phyloP scores from a whole-genome alignment of 306 rosid genomes.

The Pterocarpus santalinus region DNA sequence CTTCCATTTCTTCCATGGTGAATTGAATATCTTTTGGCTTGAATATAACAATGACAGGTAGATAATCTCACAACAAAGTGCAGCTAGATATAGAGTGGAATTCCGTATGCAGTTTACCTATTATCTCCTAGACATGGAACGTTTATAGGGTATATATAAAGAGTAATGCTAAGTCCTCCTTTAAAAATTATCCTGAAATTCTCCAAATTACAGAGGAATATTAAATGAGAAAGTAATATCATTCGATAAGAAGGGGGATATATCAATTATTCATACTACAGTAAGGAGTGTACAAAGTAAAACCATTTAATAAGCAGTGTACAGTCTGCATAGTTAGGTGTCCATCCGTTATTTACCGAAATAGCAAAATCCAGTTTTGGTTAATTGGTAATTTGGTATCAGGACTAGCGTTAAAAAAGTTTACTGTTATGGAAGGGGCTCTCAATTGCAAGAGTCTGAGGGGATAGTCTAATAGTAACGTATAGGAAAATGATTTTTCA shows the following conservation, averaged over 20 bases:
- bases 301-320: neutral
- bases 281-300: slow-evolving; percentile 1
- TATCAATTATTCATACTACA: slow-evolving; percentile 2
- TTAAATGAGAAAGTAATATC: neutral
- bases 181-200: neutral
- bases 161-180: neutral
- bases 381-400: neutral
- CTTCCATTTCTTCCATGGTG: slow-evolving; percentile 46
- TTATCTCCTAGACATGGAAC: slow-evolving; percentile 7
- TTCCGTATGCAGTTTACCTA: slow-evolving; percentile 24
- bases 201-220: neutral
- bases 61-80: slow-evolving; percentile 31
- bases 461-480: too few species aligned
- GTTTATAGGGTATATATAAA: neutral
- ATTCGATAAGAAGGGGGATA: slow-evolving; percentile 1
- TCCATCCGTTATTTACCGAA: neutral
- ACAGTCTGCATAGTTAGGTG: neutral
- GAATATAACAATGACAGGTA: slow-evolving; percentile 13
- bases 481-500: too few species aligned
- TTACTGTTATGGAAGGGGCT: too few species aligned
- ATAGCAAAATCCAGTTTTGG: neutral
- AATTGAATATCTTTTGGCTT: slow-evolving; percentile 21
- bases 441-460: too few species aligned
- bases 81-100: slow-evolving; percentile 26
- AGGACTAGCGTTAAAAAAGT: slow-evolving; percentile 2